A percentile compares a stretch with the other conserved stretches of the same genome.
These are phyloP conservation scores for Teunomyces tritomae DNA, from an alignment of 805 yeast genomes.

Conservation along the genomic window DNA sequence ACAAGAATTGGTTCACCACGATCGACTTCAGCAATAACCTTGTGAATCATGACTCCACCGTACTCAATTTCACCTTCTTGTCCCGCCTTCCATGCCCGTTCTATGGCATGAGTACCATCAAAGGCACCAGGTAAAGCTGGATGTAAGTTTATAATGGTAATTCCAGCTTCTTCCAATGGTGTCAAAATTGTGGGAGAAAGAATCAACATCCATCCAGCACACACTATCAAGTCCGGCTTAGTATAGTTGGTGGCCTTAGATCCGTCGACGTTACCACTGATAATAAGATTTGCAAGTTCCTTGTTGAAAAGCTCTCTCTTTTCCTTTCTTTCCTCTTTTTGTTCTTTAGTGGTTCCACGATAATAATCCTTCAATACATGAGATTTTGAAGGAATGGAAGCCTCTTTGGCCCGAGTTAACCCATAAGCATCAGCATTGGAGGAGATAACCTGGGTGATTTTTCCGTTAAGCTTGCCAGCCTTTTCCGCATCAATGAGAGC, in stretches of 20 bases:
- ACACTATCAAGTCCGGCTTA: constrained; percentile 83
- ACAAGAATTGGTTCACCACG: constrained; percentile 87
- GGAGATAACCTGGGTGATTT: constrained; percentile 76
- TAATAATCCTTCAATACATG: constrained; percentile 76
- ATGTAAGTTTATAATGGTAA: constrained; percentile 88
- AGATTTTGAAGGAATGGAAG: constrained; percentile 64
- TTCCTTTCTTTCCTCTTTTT: constrained; percentile 50
- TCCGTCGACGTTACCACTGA: constrained; percentile 47
- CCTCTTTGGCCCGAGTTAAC: constrained; percentile 68
- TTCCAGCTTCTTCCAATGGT: constrained; percentile 56
- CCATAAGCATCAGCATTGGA: constrained; percentile 89
- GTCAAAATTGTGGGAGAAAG: constrained; percentile 72
- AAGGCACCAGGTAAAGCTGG: constrained; percentile 97
- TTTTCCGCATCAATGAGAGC: constrained; percentile 79
- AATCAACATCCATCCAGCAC: constrained; percentile 99
- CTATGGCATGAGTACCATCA: constrained; percentile 96
- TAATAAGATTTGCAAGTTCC: constrained; percentile 70
- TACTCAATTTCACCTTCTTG: constrained; percentile 71
- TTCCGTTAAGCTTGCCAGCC: constrained; percentile 43
- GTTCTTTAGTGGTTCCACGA: constrained; percentile 68
- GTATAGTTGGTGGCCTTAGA: constrained; percentile 25
- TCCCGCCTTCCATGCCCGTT: constrained; percentile 94
- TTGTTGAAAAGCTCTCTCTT: constrained; percentile 73
- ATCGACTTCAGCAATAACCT: constrained; percentile 95
- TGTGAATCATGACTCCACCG: constrained; percentile 96